Base-by-base conservation (phyloP, 306 rosid genomes). In the Malus fusca region DNA sequence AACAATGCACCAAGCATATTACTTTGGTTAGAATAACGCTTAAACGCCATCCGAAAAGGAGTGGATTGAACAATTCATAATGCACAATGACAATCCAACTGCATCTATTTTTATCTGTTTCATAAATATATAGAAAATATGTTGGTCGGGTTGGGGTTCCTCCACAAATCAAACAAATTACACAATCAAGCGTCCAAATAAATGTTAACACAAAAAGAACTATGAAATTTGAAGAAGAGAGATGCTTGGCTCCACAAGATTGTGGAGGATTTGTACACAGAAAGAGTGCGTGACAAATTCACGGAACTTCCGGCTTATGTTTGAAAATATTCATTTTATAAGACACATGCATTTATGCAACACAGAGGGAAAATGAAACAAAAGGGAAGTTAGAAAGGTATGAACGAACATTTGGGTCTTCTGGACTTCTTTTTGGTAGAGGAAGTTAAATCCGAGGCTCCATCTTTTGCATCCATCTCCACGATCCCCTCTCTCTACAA, bases 341-440 rank as follows among this genome's bases (percentile, higher is more conserved):
- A 2, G 11, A 14, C 2, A 7, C 68, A 37, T 33, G 46, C 28
- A 35, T 66, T 35, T 17, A 30, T 17, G 69, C 48, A 3, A n/a
- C 30, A 23, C n/a, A 42, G 15, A 37, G 18, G n/a, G 5, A 55
- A 31, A 51, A 74, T 25, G n/a, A 25, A 53, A 37, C 30, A 42
- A 3, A 33, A 25, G 53, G 2, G 2, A 31, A 59, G 23, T 17
- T 31, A 26, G 12, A 26, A 26, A 44, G n/a, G 30, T 25, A 17
- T 31, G 22, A 10, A 83, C 86, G 25, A 11, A 83, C 86, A 83
- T 79, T 71, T 72, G 68, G 86, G 86, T 76, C 68, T 79, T 59
- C 63, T 78, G 78, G 83, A 83, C 48, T 69, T 71, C 75, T 14
- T 75, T 68, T 62, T 69, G 44, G 70, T 10, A 28, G 25, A 15